phyloP scores from a whole-genome alignment of 1,284 basidiomycete genomes.

The Xerocomus cyaneibrunnescens region DNA sequence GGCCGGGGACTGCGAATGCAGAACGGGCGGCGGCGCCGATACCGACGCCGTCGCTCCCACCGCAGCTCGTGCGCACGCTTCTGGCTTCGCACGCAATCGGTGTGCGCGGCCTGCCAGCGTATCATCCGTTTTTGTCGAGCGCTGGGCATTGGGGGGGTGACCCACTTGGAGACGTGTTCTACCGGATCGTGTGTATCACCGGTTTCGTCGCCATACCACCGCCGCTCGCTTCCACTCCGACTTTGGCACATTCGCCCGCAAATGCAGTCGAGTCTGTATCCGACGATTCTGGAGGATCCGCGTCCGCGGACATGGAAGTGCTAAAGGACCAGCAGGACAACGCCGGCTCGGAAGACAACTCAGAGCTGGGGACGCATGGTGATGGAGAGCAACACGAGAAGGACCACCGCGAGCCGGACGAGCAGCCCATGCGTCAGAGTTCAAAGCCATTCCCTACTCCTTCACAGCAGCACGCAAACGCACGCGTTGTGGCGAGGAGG shows the following conservation, averaged over 20 bases:
- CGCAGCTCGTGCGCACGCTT: conserved; percentile 32
- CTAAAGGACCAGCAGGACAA: no score
- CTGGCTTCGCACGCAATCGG: conserved; percentile 19
- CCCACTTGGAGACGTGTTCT: conserved; percentile 34
- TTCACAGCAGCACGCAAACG: conserved; percentile 32
- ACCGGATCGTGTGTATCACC: conserved; percentile 40
- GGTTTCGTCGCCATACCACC: conserved; percentile 35
- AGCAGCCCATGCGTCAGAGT: neutral
- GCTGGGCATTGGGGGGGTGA: conserved; percentile 21
- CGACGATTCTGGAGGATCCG: no score
- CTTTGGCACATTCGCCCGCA: neutral
- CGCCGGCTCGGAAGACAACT: neutral
- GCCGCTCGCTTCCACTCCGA: conserved; percentile 5
- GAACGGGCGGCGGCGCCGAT: no score
- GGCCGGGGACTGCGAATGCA: no score
- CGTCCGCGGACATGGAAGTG: no score
- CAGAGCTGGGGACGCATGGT: neutral
- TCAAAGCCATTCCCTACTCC: conserved; percentile 10
- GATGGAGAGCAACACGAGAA: neutral
- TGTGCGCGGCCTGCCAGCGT: conserved; percentile 26
- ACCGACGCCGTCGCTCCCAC: conserved; percentile 29
- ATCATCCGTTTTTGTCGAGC: conserved; percentile 19
- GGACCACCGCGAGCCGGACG: neutral
- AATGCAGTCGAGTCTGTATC: no score
- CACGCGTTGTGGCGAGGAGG: conserved; percentile 42